Evolutionary conservation across 192 early-diverging fungal species (phyloP), one percentile per base, ranked within the genome.

Genomic region (Coemansia sp.): DNA sequence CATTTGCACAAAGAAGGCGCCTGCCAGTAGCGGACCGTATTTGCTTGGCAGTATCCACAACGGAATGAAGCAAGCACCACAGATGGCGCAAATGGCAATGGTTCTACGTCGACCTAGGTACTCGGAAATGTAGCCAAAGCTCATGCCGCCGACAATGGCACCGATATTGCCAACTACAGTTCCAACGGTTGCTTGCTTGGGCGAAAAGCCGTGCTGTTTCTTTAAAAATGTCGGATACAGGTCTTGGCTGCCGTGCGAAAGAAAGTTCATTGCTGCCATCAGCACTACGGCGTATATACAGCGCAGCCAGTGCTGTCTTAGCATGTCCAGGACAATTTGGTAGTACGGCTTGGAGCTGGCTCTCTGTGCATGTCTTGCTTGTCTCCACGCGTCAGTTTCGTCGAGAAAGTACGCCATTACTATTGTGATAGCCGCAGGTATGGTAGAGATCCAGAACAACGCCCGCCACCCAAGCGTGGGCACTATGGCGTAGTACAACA

Each of bases 241-340:
- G 67, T 91, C 90, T 61, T 90, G 85, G 53, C 83, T 83, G 27
- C 86, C 86, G 43, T 88, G 89, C 10, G 81, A 83, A 41, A 88
- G 73, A 70, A 91, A 91, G 61, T 89, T 88, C 79, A 90, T 86
- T 43, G 66, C 74, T 1, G 84, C 72, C 85, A 88, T 87, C 11
- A 91, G 70, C 4, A 88, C 21, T 21, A 88, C 19, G 0, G 78
- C 72, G 18, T 81, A 71, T 24, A 81, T 65, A 56, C 78, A 76
- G 39, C 83, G 84, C n/a, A 63, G 3, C 83, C 84, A 91, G 63
- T 88, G 65, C 38, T 57, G 53, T 44, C 74, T 75, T 18, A 81
- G 73, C 83, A 82, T 82, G 19, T 74, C 66, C 8, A 62, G 17
- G 3, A 67, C 57, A 14, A 60, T 55, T 39, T 40, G 55, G 61